phyloP scores from a whole-genome alignment of 2,329 filamentous ascomycete genomes.

The Microdochium trichocladiopsis region DNA sequence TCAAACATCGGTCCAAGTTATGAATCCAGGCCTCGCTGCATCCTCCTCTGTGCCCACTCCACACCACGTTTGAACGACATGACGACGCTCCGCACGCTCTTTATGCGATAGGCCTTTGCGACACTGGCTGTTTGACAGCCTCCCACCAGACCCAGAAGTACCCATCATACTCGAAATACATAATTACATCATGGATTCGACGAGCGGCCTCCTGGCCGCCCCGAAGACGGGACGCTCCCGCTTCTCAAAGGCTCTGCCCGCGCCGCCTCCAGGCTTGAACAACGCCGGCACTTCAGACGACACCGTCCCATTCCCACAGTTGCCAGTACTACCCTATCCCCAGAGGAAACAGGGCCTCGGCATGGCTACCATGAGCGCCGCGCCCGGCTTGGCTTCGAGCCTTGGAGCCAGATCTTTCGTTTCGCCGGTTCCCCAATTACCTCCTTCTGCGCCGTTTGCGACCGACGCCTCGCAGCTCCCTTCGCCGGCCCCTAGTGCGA shows the following conservation, averaged over 20 bases:
- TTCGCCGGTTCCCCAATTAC: slow-evolving; percentile 22
- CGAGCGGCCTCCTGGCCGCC: slow-evolving; percentile 16
- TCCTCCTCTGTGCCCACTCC: too few species aligned
- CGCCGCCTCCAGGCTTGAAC: slow-evolving; percentile 30
- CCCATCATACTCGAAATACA: background rate
- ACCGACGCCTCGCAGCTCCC: background rate
- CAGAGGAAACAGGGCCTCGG: slow-evolving; percentile 18
- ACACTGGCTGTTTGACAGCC: background rate
- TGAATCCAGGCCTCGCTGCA: too few species aligned
- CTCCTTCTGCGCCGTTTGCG: slow-evolving; percentile 7
- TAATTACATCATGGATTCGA: slow-evolving; percentile 13
- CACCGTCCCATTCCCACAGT: slow-evolving; percentile 11
- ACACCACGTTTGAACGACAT: background rate
- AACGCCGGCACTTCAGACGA: slow-evolving; percentile 9
- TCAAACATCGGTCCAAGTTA: too few species aligned
- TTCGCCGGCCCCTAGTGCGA: slow-evolving; percentile 9
- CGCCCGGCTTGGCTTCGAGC: slow-evolving; percentile 4
- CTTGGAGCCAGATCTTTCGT: slow-evolving; percentile 14
- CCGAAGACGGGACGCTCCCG: slow-evolving; percentile 39
- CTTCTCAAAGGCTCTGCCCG: slow-evolving; percentile 51
- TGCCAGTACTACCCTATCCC: slow-evolving; percentile 15
- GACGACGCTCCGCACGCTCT: background rate
- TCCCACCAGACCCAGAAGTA: background rate
- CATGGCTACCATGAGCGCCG: slow-evolving; percentile 11
- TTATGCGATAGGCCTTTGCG: background rate